Evolutionary conservation across 495 filamentous ascomycete species (phyloP).

Genomic region (Penicillium cinerascens): DNA sequence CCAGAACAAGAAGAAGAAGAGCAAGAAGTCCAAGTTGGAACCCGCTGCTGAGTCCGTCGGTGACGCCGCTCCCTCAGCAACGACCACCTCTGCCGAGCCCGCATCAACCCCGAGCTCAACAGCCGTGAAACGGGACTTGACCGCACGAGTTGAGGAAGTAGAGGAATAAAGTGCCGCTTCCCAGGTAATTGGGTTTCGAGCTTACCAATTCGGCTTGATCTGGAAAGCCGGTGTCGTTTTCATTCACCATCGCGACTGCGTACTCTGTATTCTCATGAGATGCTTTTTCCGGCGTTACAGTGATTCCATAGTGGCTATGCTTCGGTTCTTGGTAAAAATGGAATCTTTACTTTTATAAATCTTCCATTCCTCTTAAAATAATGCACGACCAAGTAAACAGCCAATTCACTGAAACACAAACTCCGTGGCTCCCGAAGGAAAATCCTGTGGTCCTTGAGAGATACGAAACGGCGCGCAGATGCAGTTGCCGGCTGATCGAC

Average conservation of each 20-base stretch:
- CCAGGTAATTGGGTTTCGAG: not conserved
- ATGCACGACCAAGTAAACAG: no score
- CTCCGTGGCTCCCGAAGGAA: no score
- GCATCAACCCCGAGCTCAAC: conserved; percentile 39
- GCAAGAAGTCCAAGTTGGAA: conserved; percentile 56
- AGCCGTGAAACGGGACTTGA: conserved; percentile 48
- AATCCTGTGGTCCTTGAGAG: no score
- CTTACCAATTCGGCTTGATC: not conserved
- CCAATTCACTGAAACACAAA: no score
- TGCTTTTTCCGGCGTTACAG: not conserved
- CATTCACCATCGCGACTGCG: not conserved
- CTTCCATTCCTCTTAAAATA: no score
- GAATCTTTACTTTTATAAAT: not conserved
- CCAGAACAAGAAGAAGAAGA: conserved; percentile 52
- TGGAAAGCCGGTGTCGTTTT: not conserved
- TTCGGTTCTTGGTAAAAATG: not conserved
- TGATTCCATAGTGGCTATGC: not conserved
- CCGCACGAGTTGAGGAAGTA: conserved; percentile 64
- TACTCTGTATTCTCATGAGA: not conserved
- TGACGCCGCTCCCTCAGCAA: conserved; percentile 53
- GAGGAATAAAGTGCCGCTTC: conserved; percentile 49
- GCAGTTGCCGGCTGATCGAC: no score
- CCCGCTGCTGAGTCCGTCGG: conserved; percentile 13
- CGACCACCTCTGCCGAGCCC: conserved; percentile 56
- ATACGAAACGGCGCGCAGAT: no score